phyloP scores from a whole-genome alignment of 2,329 filamentous ascomycete genomes.

The Albifimbria verrucaria region DNA sequence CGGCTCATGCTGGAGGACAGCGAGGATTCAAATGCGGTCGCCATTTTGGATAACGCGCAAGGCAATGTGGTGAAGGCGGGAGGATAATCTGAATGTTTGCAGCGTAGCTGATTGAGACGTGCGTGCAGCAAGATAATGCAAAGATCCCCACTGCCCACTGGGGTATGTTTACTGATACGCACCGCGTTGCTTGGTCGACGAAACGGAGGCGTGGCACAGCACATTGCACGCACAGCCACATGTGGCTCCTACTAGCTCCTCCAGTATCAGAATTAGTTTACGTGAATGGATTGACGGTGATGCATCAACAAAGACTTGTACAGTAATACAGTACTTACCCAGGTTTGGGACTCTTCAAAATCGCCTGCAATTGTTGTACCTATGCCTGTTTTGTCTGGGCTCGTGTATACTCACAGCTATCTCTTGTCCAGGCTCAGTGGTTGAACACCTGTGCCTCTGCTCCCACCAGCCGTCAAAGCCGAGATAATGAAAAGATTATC shows the following conservation, averaged over 20 bases:
- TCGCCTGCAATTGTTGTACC: no score
- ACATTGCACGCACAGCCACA: conserved; percentile 21
- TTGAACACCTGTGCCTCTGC: background rate
- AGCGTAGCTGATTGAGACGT: no score
- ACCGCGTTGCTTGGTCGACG: conserved; percentile 27
- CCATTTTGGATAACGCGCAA: conserved; percentile 35
- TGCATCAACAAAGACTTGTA: no score
- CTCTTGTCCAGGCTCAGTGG: no score
- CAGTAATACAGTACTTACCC: no score
- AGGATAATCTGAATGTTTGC: background rate
- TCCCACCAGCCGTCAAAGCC: conserved; percentile 9
- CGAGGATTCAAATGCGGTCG: conserved; percentile 65
- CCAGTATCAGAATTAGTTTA: no score
- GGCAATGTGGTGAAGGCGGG: background rate
- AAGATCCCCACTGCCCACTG: background rate
- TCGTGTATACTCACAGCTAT: no score
- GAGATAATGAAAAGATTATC: conserved; percentile 30
- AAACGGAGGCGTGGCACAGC: conserved; percentile 18
- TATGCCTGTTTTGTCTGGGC: no score
- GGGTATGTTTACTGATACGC: background rate
- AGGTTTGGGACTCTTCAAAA: no score
- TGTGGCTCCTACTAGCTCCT: conserved; percentile 14
- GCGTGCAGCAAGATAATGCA: background rate
- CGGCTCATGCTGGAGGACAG: conserved; percentile 61
- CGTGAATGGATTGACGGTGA: no score